Base-by-base conservation (phyloP, 768 basidiomycete genomes). In the Sporobolomyces pararoseus region DNA sequence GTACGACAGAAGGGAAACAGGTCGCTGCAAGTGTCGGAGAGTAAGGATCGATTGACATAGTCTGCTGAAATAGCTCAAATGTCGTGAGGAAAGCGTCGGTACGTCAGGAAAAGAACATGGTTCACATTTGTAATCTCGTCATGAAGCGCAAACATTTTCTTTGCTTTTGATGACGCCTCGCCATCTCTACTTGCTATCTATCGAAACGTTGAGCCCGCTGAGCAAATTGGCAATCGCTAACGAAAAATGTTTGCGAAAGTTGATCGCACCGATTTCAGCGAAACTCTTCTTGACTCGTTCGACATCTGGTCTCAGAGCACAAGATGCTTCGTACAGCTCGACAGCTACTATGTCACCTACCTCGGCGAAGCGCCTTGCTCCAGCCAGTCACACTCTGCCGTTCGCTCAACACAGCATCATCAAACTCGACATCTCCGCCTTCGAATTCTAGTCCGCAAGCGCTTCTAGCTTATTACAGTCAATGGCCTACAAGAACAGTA, bases 401-500 rank as follows among this genome's bases (percentile, higher is more conserved):
- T 19, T 60, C 42, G 44, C 32, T 61, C 59, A 34, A 47, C 31
- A 60, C 59, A 5, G 27, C 59, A 44, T 47, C 58, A 35, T 61
- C 59, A 44, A 59, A 6, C 21, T 42, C 58, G 14, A 17, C 42
- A 31, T 46, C 58, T 46, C 46, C 46, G 19, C 46, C 46, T 9
- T 46, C 46, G 14, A 52, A 50, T 25, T 52, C 65, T 1, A 16
- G 27, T 0, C 65, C 65, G 3, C 65, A 67, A n/a, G 65, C 65
- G 6, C 71, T 72, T 17, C 52, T 72, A 9, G 58, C 53, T 2
- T 59, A 68, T 59, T 72, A 72, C 44, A 44, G 66, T 19, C 66
- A 68, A 31, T 29, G 34, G 25, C 70, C 70, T 53, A 73, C 75
- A 3, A n/a, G 62, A 13, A 62, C 67, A 44, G 67, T 75, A 44